Conservation (phyloP, 345 rosid species). For the Euphorbia peplus region DNA sequence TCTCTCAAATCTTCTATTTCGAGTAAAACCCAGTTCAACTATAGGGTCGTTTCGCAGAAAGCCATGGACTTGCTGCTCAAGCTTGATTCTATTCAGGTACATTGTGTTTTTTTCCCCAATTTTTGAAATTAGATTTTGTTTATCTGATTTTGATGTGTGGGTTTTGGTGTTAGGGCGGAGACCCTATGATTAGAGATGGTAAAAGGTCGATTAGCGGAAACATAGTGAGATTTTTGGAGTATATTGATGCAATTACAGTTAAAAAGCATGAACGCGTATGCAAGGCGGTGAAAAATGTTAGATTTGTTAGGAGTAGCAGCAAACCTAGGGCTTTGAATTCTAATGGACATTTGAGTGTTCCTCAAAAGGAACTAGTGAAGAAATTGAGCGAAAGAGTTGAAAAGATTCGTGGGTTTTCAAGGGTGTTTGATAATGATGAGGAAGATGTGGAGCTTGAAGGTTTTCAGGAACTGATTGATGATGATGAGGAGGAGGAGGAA, state of each 20-base stretch:
- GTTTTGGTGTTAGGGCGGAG: conserved; percentile 43
- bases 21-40: conserved; percentile 41
- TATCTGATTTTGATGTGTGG: conserved; percentile 2
- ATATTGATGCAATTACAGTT: conserved; percentile 47
- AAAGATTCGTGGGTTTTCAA: conserved; percentile 40
- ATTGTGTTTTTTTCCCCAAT: background rate
- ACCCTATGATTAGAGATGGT: conserved; percentile 75
- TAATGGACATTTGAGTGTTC: conserved; percentile 27
- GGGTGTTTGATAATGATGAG: conserved; percentile 38
- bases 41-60: conserved; percentile 45
- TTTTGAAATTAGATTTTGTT: background rate
- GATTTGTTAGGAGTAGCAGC: conserved; percentile 22
- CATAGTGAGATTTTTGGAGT: conserved; percentile 55
- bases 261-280: conserved; percentile 33
- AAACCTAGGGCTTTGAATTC: conserved; percentile 30
- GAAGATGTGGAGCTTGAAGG: conserved; percentile 62
- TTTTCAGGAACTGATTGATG: conserved; percentile 44
- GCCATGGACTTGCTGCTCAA: conserved; percentile 61
- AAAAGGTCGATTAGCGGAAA: conserved; percentile 68
- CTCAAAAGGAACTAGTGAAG: conserved; percentile 34
- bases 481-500: conserved; percentile 19
- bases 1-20: conserved; percentile 65
- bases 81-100: conserved; percentile 82
- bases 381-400: conserved; percentile 45
- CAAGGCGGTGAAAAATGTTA: conserved; percentile 37